A percentile compares a stretch with the other conserved stretches of the same genome.
These are phyloP conservation scores for Phialophora expanda DNA, from an alignment of 2,329 filamentous ascomycete species.

Conservation along the genomic window DNA sequence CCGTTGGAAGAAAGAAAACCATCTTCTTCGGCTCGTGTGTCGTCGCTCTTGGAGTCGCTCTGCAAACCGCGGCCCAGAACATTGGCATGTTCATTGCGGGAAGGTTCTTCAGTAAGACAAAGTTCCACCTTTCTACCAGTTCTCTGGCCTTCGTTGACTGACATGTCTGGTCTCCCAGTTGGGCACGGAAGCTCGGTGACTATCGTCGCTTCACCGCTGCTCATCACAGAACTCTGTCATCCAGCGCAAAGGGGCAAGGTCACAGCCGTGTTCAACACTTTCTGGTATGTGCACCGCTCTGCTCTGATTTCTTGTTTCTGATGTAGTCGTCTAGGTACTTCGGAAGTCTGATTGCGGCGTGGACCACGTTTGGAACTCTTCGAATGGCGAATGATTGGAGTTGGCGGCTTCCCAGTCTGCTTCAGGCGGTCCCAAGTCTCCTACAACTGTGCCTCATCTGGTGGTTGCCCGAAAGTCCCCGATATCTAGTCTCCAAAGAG, in stretches of 20 bases:
- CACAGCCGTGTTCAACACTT: constrained; percentile 36
- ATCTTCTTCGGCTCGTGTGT: constrained; percentile 31
- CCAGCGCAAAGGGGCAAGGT: constrained; percentile 39
- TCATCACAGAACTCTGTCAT: constrained; percentile 42
- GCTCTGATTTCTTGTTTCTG: background rate
- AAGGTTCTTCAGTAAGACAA: constrained; percentile 42
- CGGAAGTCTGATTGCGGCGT: constrained; percentile 57
- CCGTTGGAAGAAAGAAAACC: constrained; percentile 34
- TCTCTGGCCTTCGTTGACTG: constrained; percentile 13
- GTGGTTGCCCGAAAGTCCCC: constrained; percentile 70
- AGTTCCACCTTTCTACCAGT: constrained; percentile 40
- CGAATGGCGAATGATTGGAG: constrained; percentile 54
- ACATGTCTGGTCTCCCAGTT: too few species aligned
- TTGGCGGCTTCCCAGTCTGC: constrained; percentile 70
- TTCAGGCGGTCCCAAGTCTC: constrained; percentile 67
- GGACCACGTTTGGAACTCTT: constrained; percentile 54
- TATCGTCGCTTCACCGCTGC: constrained; percentile 36
- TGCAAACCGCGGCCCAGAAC: constrained; percentile 41
- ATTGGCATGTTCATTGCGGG: constrained; percentile 42
- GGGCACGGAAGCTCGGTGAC: too few species aligned
- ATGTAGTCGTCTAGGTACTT: constrained; percentile 56
- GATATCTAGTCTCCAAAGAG: constrained; percentile 58
- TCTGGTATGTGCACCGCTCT: background rate
- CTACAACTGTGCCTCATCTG: constrained; percentile 61
- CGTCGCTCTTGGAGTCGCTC: constrained; percentile 41